A percentile compares a stretch with the other conserved stretches of the same genome.
Evolutionary conservation across 2,329 filamentous ascomycete species (phyloP).

Genomic region (Bipolaris victoriae): DNA sequence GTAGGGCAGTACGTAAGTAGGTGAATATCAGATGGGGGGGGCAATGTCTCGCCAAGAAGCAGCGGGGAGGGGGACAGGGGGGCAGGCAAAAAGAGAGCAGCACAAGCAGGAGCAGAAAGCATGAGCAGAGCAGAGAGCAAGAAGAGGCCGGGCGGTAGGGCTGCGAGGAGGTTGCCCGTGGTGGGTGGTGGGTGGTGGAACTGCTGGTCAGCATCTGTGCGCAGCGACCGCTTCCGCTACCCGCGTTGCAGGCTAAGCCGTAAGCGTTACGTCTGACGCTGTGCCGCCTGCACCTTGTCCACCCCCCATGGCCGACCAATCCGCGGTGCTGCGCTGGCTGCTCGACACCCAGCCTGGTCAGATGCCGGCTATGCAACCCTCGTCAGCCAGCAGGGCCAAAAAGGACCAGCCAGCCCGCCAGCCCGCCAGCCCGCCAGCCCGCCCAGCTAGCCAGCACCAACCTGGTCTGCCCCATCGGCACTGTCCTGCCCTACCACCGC

Average conservation of each 20-base stretch:
- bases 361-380: constrained; percentile 8
- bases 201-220: constrained; percentile 6
- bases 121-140: no score
- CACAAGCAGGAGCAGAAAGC: background rate
- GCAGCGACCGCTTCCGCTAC: constrained; percentile 20
- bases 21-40: no score
- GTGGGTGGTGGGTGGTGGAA: background rate
- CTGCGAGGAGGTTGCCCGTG: constrained; percentile 18
- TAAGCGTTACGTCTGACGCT: constrained; percentile 5
- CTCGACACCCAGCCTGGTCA: constrained; percentile 10
- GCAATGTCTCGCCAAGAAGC: no score
- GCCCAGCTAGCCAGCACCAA: background rate
- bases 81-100: no score
- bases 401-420: background rate
- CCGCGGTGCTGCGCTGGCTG: constrained; percentile 9
- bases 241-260: constrained; percentile 17
- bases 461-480: constrained; percentile 14
- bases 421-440: background rate
- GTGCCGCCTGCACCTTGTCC: constrained; percentile 13
- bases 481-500: constrained; percentile 20
- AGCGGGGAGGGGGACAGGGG: no score
- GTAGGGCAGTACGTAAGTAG: no score
- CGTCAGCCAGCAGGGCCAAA: constrained; percentile 7
- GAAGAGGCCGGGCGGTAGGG: constrained; percentile 19
- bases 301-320: constrained; percentile 1